Percentiles rank a stretch among this genome's conserved stretches.
Evolutionary conservation across 176 grass and related monocot genomes (phyloP).

Genomic region (Miscanthus lutarioriparius): DNA sequence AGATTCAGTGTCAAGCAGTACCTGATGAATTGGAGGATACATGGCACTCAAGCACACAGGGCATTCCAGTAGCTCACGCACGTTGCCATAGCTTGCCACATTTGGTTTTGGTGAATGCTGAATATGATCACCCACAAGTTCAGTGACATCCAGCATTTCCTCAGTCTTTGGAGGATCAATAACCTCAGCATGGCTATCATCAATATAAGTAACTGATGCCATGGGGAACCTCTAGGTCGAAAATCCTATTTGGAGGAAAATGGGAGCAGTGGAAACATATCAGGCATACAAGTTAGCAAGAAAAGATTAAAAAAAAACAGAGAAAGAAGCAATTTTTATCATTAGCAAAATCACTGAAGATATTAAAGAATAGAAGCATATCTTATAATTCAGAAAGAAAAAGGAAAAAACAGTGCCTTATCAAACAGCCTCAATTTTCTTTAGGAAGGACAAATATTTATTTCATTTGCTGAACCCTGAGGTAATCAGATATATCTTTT

Average conservation of each 20-base stretch:
- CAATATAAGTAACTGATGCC: conserved; percentile 69
- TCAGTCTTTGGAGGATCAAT: conserved; percentile 75
- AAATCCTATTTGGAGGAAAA: conserved; percentile 21
- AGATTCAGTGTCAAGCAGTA: conserved; percentile 36
- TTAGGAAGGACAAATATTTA: background rate
- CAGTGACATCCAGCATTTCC: conserved; percentile 67
- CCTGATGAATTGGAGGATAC: conserved; percentile 99
- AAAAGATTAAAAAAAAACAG: background rate
- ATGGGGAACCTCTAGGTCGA: conserved; percentile 41
- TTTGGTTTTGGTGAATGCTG: conserved; percentile 77
- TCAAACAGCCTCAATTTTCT: background rate
- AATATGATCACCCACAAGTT: conserved; percentile 65
- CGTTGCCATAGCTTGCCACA: conserved; percentile 67
- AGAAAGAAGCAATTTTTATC: background rate
- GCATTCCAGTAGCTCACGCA: conserved; percentile 88
- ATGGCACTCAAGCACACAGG: conserved; percentile 95
- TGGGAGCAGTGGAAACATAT: background rate
- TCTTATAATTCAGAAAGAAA: background rate
- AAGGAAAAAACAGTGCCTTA: background rate
- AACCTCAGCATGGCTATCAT: conserved; percentile 68
- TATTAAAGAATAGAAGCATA: background rate
- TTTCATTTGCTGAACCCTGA: background rate
- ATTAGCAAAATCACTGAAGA: background rate
- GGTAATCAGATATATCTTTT: background rate
- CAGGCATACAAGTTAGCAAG: conserved; percentile 3